phyloP scores from a whole-genome alignment of 148 eudicot genomes.

The Vaccinium vitisidaea region DNA sequence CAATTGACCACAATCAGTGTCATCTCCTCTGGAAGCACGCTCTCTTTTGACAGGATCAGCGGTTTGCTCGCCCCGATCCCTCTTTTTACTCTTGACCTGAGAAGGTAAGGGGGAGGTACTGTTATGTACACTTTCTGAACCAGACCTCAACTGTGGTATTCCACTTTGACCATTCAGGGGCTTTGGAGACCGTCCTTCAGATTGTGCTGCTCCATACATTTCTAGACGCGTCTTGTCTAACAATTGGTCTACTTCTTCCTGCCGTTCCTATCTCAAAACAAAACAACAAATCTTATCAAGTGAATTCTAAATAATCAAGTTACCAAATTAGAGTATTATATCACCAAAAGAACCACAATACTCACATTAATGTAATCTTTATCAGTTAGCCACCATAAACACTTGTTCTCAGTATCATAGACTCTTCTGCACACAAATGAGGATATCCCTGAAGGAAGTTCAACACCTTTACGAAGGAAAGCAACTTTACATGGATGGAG shows the following conservation, averaged over 20 bases:
- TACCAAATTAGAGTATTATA: not conserved
- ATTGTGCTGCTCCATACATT: constrained; percentile 69
- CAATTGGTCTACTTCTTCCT: constrained; percentile 83
- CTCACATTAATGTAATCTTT: constrained; percentile 75
- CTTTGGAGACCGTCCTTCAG: constrained; percentile 80
- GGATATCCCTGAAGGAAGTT: constrained; percentile 69
- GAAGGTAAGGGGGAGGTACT: constrained; percentile 45
- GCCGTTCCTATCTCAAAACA: constrained; percentile 59
- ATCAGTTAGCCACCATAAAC: constrained; percentile 91
- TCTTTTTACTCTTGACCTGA: constrained; percentile 75
- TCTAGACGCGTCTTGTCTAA: constrained; percentile 60
- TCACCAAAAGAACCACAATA: not conserved
- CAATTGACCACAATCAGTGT: constrained; percentile 38
- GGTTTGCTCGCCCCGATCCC: constrained; percentile 65
- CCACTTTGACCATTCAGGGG: constrained; percentile 50
- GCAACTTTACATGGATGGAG: constrained; percentile 94
- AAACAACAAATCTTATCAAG: constrained; percentile 20
- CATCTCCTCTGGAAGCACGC: constrained; percentile 51
- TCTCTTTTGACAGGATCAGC: constrained; percentile 70
- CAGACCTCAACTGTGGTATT: constrained; percentile 53
- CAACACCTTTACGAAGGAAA: constrained; percentile 76
- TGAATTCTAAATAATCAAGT: not conserved
- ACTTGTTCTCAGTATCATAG: constrained; percentile 65
- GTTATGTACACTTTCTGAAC: constrained; percentile 71
- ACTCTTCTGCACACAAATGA: constrained; percentile 84